Base-by-base conservation (phyloP, 371 early-diverging fungal species). In the Homolaphlyctis polyrhiza region DNA sequence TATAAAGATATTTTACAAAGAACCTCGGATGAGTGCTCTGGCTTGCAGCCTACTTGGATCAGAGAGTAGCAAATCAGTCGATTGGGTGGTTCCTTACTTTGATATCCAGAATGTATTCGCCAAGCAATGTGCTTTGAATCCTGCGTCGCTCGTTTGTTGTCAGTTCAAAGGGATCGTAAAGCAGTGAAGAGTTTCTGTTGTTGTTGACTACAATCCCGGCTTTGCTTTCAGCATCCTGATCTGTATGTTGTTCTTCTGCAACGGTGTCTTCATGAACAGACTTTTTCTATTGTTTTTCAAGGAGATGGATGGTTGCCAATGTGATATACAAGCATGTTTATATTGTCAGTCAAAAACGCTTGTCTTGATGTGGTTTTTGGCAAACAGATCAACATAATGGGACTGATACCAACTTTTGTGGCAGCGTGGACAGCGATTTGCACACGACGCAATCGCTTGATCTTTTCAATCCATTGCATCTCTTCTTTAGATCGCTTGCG, bases 111-210 rank as follows among this genome's bases (percentile, higher is more conserved):
- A 67, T 71, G 1, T 64, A 66, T 68, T 78, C 76, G 25, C 45
- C 52, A 2, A 82, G 68, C 13, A 83, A 65, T 1, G 72, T 35
- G 18, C 70, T 61, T 62, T 83, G 84, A 4, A 65, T 74, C 1
- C 78, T 58, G 16, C 72, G 60, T 18, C 80, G 69, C 30, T 82
- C 80, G 51, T 74, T 68, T 18, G 81, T 80, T 0, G 67, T 78
- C 13, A 83, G 69, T n/a, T 82, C 80, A n/a, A 66, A 70, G 5
- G 74, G 66, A 47, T 71, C 61, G 63, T 64, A 83, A 2, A 82
- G 68, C 2, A 80, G 28, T 27, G 4, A 27, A 5, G 55, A 3
- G 18, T 47, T 47, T 25, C 25, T 47, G 47, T 25, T 47, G 8
- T 47, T 3, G 3, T 18, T 47, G 8, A 4, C 8, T 2, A 47